Evolutionary conservation across 805 yeast species (phyloP).

Genomic region (Barnettozyma siamensis): DNA sequence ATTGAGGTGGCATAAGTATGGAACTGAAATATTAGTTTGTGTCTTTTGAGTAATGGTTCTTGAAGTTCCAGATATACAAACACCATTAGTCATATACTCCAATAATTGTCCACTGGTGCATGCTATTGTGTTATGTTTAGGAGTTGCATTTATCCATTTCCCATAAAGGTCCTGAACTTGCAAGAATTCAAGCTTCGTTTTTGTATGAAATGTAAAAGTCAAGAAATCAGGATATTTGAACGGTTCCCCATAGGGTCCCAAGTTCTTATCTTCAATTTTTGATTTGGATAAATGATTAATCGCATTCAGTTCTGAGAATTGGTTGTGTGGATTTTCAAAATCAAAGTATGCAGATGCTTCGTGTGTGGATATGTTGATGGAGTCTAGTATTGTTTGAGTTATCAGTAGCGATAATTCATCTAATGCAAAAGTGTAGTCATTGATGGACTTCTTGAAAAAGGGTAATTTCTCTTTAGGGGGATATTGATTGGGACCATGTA

Average conservation of each 20-base stretch:
- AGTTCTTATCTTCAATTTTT: not conserved
- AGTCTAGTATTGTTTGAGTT: conserved; percentile 45
- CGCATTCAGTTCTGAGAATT: conserved; percentile 31
- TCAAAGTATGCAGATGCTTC: conserved; percentile 40
- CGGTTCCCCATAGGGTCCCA: conserved; percentile 34
- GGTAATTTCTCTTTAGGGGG: conserved; percentile 33
- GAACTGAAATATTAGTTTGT: conserved; percentile 32
- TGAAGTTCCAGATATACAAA: conserved; percentile 41
- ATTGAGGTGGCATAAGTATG: conserved; percentile 38
- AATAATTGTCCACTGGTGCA: conserved; percentile 40
- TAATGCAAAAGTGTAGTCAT: conserved; percentile 39
- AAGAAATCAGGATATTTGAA: conserved; percentile 37
- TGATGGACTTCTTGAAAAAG: conserved; percentile 26
- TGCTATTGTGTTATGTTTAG: conserved; percentile 30
- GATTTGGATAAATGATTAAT: conserved; percentile 31
- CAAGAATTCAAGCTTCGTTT: conserved; percentile 21
- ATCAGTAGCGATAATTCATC: conserved; percentile 37
- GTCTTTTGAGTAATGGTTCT: conserved; percentile 26
- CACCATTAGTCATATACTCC: conserved; percentile 39
- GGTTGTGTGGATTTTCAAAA: conserved; percentile 29
- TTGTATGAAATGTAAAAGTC: conserved; percentile 35
- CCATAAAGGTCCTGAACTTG: conserved; percentile 41
- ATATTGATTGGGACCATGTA: conserved; percentile 44
- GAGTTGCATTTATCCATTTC: conserved; percentile 36
- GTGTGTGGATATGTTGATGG: conserved; percentile 41